phyloP scores from a whole-genome alignment of 768 basidiomycete species.

The Tricholoma hemisulphureum region DNA sequence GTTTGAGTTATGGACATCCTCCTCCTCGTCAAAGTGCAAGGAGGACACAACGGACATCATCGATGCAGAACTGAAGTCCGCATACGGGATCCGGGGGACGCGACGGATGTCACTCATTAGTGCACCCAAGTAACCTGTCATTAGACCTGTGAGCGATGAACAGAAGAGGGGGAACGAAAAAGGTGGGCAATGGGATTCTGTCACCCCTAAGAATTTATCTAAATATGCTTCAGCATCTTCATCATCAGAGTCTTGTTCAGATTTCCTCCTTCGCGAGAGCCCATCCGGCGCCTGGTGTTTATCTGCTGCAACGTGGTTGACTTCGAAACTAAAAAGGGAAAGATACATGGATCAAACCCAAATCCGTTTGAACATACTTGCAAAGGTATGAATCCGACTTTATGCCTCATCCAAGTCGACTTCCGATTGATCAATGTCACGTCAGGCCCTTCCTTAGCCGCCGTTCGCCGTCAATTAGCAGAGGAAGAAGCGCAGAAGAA shows the following conservation, averaged over 20 bases:
- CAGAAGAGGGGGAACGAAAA: not conserved
- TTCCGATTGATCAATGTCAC: no score
- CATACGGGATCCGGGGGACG: no score
- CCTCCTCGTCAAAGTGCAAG: not conserved
- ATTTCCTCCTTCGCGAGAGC: slow-evolving; percentile 24
- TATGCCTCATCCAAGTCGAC: no score
- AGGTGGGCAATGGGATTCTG: not conserved
- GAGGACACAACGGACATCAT: not conserved
- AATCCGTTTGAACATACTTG: no score
- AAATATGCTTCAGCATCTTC: slow-evolving; percentile 30
- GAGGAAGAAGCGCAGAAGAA: no score
- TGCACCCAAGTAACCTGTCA: not conserved
- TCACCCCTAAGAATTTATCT: slow-evolving; percentile 7
- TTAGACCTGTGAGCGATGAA: not conserved
- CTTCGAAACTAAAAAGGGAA: slow-evolving; percentile 33
- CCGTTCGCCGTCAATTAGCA: no score
- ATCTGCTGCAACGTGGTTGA: slow-evolving; percentile 33
- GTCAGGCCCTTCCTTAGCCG: no score
- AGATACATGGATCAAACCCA: no score
- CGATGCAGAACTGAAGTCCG: not conserved
- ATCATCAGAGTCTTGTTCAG: slow-evolving; percentile 12
- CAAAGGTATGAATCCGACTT: no score
- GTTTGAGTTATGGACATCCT: no score
- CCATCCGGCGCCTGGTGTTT: slow-evolving; percentile 33
- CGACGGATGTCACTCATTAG: no score